phyloP scores from a whole-genome alignment of 1,284 basidiomycete genomes.

The Porogramme epimiltina region DNA sequence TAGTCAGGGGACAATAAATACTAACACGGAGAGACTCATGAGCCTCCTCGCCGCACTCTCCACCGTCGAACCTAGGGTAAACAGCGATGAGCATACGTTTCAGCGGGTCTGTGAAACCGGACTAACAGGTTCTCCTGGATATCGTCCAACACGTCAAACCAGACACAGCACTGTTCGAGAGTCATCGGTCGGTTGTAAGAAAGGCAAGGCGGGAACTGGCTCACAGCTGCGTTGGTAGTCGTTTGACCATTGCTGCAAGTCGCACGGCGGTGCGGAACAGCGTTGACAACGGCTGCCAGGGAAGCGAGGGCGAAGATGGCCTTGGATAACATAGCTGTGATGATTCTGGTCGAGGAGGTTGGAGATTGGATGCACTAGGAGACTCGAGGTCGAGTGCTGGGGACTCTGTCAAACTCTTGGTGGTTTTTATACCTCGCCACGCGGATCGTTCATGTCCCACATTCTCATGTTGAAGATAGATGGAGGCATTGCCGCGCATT shows the following conservation, averaged over 20 bases:
- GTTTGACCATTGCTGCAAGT: constrained; percentile 23
- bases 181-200: background rate
- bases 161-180: constrained; percentile 13
- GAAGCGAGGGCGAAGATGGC: constrained; percentile 6
- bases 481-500: too few relatives aligned
- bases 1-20: background rate
- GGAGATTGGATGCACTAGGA: background rate
- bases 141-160: constrained; percentile 20
- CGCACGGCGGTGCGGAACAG: constrained; percentile 10
- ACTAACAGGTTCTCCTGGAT: constrained; percentile 15
- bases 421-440: too few relatives aligned
- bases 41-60: constrained; percentile 26
- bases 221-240: constrained; percentile 35
- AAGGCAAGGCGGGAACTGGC: background rate
- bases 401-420: background rate
- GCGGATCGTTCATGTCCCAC: too few relatives aligned
- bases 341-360: background rate
- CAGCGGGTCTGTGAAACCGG: background rate
- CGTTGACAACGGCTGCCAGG: constrained; percentile 7
- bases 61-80: constrained; percentile 13
- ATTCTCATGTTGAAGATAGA: too few relatives aligned
- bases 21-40: constrained; percentile 26
- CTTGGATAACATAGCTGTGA: constrained; percentile 14
- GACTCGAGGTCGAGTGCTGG: constrained; percentile 5
- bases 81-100: background rate